Evolutionary conservation across 2,329 filamentous ascomycete species (phyloP), one percentile per base, ranked within the genome.

Genomic region (Talaromyces sp.): DNA sequence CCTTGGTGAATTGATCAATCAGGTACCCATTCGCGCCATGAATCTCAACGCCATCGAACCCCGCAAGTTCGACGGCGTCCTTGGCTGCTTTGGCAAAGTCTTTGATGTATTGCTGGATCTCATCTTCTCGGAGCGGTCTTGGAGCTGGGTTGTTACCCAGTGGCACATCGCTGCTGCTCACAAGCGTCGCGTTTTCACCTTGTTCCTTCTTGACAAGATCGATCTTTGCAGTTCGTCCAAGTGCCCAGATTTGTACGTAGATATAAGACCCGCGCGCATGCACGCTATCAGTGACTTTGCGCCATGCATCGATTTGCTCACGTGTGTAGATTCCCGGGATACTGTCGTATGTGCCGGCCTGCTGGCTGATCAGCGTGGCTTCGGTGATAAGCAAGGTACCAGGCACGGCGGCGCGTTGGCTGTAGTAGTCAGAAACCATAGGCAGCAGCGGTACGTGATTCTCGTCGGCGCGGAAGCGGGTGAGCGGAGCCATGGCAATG

Each of bases 191-290:
- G 26, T 56, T 54, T 3, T 77, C 70, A n/a, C 51, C 57, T 1
- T 27, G 24, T 29, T 59, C 51, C 21, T 54, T 66, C 26, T 71
- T 66, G 17, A 77, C 65, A 4, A 74, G 68, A 1, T 68, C 60
- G 1, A 70, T 67, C 59, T 76, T 69, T 0, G 81, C 81, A 3
- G 79, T 77, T 10, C 86, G 79, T 1, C 87, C 85, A n/a, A 83
- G 73, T 0, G 80, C 80, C 77, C 83, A 87, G 0, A 89, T 74
- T 66, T 89, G 86, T 1, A 79, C 72, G 70, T 77, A 87, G 32
- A 88, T 84, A 66, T 77, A 84, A 14, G 77, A 80, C 1, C 82
- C 82, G 62, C 84, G 84, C 19, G 74, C 74, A 66, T 89, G 86
- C 0, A 89, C 84, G 0, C 80, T 81, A n/a, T 84, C 79, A 1